These are phyloP conservation scores for Penicillium sp. DNA, from an alignment of 2,329 filamentous ascomycete genomes.

Conservation along the genomic window DNA sequence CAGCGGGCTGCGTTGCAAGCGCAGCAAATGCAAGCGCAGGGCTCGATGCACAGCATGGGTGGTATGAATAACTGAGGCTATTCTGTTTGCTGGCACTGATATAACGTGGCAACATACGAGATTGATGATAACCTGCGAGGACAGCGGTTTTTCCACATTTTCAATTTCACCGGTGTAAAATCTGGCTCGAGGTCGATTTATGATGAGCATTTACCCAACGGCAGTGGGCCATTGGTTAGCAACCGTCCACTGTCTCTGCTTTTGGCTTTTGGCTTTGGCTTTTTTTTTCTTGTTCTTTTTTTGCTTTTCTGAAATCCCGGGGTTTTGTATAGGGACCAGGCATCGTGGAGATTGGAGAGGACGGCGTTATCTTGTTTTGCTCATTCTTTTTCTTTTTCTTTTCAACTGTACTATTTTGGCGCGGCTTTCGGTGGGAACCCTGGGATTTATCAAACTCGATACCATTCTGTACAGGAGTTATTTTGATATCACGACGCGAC, in stretches of 20 bases:
- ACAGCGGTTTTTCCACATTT: not conserved
- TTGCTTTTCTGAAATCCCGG: conserved; percentile 14
- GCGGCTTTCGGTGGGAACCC: conserved; percentile 19
- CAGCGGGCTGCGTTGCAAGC: conserved; percentile 36
- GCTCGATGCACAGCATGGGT: conserved; percentile 42
- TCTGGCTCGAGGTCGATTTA: not conserved
- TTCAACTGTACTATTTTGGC: conserved; percentile 29
- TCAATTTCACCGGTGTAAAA: conserved; percentile 1
- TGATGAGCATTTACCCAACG: not conserved
- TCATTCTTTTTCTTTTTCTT: conserved; percentile 11
- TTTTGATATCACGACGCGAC: conserved; percentile 19
- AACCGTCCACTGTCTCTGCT: not conserved
- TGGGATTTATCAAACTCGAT: conserved; percentile 34
- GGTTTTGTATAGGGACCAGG: conserved; percentile 28
- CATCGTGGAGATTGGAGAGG: conserved; percentile 26
- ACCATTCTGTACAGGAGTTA: conserved; percentile 39
- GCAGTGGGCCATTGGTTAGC: not conserved
- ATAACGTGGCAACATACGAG: not conserved
- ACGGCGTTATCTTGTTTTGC: conserved; percentile 25
- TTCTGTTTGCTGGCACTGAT: conserved; percentile 6
- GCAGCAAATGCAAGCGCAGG: conserved; percentile 43
- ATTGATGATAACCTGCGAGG: not conserved
- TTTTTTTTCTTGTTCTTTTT: conserved; percentile 5
- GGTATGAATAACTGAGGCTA: conserved; percentile 37
- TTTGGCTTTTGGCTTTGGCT: conserved; percentile 5